These are phyloP conservation scores for Claviceps lovelessii DNA, from an alignment of 2,329 filamentous ascomycete species.

Conservation along the genomic window DNA sequence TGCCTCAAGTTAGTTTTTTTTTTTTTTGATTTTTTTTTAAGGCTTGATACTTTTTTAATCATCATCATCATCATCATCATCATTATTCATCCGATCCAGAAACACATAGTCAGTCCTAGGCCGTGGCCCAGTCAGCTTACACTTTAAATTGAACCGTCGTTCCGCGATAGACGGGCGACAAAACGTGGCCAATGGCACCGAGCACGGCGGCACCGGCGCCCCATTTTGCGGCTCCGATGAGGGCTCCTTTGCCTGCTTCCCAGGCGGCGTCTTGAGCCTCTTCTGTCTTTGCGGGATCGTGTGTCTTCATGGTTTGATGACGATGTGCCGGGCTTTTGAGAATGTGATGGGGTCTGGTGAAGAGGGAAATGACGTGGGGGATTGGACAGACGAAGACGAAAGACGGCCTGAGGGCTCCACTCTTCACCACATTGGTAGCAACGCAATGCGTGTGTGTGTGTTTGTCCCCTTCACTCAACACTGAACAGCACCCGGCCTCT, in stretches of 20 bases:
- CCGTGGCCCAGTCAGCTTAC: slow-evolving; percentile 28
- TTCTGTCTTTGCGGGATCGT: slow-evolving; percentile 46
- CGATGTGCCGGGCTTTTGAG: too few species aligned
- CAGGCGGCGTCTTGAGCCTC: slow-evolving; percentile 58
- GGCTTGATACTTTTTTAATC: not conserved
- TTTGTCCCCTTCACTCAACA: too few species aligned
- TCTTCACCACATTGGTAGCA: too few species aligned
- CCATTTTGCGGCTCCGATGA: slow-evolving; percentile 57
- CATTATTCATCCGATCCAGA: not conserved
- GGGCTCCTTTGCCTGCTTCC: slow-evolving; percentile 55
- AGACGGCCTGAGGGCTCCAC: too few species aligned
- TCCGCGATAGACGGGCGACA: slow-evolving; percentile 58
- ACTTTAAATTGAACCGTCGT: slow-evolving; percentile 66
- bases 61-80: too few species aligned
- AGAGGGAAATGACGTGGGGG: too few species aligned
- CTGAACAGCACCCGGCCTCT: too few species aligned
- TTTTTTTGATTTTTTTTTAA: not conserved
- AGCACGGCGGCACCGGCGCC: slow-evolving; percentile 50
- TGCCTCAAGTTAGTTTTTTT: slow-evolving; percentile 18
- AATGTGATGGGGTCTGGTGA: too few species aligned
- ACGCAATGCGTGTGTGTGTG: too few species aligned
- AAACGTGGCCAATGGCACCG: slow-evolving; percentile 45
- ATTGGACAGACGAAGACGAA: too few species aligned
- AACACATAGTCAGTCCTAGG: too few species aligned
- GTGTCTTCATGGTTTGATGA: slow-evolving; percentile 25